Evolutionary conservation across 345 rosid genomes (phyloP).

Genomic region (Aurinia saxatilis): DNA sequence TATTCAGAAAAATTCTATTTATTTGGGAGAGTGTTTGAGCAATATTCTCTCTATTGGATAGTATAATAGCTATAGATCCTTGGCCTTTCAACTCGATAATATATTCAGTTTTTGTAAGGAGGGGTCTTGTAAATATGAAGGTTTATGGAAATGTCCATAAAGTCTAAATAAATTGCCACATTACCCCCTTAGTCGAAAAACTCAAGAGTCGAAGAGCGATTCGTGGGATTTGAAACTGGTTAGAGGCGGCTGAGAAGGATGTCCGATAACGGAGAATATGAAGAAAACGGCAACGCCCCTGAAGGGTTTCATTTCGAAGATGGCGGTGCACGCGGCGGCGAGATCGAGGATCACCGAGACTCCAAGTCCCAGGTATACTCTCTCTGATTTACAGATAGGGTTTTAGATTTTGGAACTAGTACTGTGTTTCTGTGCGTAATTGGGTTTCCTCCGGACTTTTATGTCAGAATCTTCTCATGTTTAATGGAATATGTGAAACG

Average conservation of each 20-base stretch:
- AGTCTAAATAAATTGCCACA: background rate
- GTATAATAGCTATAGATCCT: too few species aligned
- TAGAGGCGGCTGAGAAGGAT: background rate
- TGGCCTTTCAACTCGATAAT: too few species aligned
- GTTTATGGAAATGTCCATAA: background rate
- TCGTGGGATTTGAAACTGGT: background rate
- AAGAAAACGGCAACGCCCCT: background rate
- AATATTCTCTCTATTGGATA: too few species aligned
- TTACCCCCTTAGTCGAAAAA: background rate
- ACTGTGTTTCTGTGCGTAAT: background rate
- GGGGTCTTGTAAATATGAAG: background rate
- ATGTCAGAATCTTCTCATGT: background rate
- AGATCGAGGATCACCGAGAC: conserved; percentile 43
- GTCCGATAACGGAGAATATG: background rate
- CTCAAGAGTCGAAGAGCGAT: background rate
- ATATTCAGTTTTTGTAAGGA: too few species aligned
- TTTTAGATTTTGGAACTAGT: background rate
- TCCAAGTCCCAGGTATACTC: conserved; percentile 49
- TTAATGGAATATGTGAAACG: background rate
- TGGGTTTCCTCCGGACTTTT: background rate
- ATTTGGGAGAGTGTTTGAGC: too few species aligned
- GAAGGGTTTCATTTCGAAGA: conserved; percentile 28
- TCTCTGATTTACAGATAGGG: too few species aligned
- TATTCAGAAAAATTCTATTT: too few species aligned
- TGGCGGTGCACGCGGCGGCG: conserved; percentile 37